These are phyloP conservation scores for Thraustotheca clavata DNA, from an alignment of 352 stramenopile genomes.

Conservation along the genomic window DNA sequence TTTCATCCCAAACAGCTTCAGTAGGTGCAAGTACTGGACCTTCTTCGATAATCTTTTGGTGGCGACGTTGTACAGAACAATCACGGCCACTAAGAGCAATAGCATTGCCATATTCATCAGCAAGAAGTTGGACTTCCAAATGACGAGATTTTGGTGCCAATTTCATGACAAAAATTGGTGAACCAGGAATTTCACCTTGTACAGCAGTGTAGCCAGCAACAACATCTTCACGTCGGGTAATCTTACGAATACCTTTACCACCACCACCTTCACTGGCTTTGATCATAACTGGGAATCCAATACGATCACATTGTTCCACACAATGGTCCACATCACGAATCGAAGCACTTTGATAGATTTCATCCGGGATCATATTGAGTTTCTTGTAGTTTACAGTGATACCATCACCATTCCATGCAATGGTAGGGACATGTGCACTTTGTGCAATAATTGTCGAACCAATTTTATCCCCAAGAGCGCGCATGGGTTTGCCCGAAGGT, in stretches of 20 bases:
- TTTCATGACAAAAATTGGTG: conserved; percentile 99
- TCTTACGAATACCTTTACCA: conserved; percentile 98
- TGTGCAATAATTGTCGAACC: conserved; percentile 99
- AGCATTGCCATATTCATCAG: conserved; percentile 97
- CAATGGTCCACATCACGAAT: conserved; percentile 90
- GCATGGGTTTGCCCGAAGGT: conserved; percentile 96
- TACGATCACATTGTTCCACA: conserved; percentile 86
- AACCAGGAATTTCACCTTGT: conserved; percentile 96
- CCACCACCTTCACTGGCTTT: conserved; percentile 99
- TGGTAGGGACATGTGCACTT: conserved; percentile 96
- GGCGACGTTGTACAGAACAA: conserved; percentile 98
- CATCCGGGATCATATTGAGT: conserved; percentile 83
- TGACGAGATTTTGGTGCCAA: conserved; percentile 94
- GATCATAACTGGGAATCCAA: conserved; percentile 99
- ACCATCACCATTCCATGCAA: conserved; percentile 97
- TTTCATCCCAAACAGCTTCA: conserved; percentile 93
- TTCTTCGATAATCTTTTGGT: conserved; percentile 99
- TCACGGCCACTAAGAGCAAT: conserved; percentile 98
- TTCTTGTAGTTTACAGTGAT: conserved; percentile 90
- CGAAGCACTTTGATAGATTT: conserved; percentile 91
- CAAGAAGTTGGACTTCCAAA: conserved; percentile 98
- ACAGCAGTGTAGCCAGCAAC: conserved; percentile 94
- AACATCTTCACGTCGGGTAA: conserved; percentile 87
- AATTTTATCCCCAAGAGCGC: conserved; percentile 99
- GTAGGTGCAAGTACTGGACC: conserved; percentile 91